These are phyloP conservation scores for Solanum sparsipilum DNA, from an alignment of 257 asterid species.

Conservation along the genomic window DNA sequence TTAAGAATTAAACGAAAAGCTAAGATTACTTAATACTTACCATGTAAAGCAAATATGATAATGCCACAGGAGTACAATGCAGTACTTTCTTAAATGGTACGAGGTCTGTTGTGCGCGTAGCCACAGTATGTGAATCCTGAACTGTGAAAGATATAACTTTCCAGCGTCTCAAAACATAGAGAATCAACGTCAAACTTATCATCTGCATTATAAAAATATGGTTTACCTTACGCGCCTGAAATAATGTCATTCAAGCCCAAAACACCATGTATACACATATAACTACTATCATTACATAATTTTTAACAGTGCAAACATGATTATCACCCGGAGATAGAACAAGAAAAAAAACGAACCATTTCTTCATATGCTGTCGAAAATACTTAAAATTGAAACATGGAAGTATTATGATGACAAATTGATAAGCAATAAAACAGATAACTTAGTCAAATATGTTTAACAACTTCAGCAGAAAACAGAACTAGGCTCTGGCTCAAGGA, in stretches of 20 bases:
- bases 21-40: neutral
- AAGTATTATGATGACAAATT: neutral
- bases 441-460: neutral
- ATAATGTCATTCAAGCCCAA: neutral
- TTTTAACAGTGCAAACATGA: neutral
- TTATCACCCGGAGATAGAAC: neutral
- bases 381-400: neutral
- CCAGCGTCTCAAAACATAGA: constrained; percentile 6
- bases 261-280: neutral
- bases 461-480: neutral
- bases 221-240: neutral
- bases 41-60: constrained; percentile 18
- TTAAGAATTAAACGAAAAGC: neutral
- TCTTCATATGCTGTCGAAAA: neutral
- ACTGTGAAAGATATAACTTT: constrained; percentile 9
- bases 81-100: constrained; percentile 1
- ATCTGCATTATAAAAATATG: constrained; percentile 1
- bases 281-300: neutral
- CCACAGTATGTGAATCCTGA: neutral
- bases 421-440: neutral
- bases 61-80: constrained; percentile 8
- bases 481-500: neutral
- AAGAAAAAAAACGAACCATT: neutral
- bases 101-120: neutral
- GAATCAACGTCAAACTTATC: constrained; percentile 5